Base-by-base conservation (phyloP, 345 rosid species). In the Populus davidiana region DNA sequence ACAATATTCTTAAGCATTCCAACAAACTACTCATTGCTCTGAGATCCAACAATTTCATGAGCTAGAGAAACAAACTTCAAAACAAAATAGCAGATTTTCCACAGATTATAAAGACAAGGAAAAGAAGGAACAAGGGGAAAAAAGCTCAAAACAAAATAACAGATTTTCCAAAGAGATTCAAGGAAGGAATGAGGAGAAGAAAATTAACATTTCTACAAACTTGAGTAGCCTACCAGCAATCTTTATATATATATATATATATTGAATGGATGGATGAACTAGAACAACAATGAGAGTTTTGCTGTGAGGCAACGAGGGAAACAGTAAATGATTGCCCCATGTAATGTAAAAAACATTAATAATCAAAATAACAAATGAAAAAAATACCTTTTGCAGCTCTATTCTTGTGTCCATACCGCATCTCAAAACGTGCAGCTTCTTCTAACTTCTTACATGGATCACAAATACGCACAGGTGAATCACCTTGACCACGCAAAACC, bases 381-480 rank as follows among this genome's bases (percentile, higher is more conserved):
- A 25, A 8, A 31, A 39, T 81, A 92, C 99, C 97, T 91, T 81
- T 90, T 0, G 82, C 83, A 52, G 85, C 72, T 88, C 91, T 85
- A 75, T 49, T 85, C 80, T 79, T 90, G 84, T 90, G 70, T 49
- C 97, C 92, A 67, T 89, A 88, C 8, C 97, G 93, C 83, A 89
- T 71, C 90, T 96, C 98, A 78, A 92, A 92, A 17, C 97, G 91
- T 0, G 95, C 97, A 1, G 97, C 97, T 88, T 93, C 98, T 84
- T 93, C 97, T 39, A 94, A 82, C 63, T 81, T 88, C 83, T 92
- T 94, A 87, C 98, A 96, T 2, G 99, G 97, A 54, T 94, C 98
- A 75, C 98, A 94, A 67, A 90, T 89, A 49, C 98, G 94, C 59
- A 96, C 98, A 33, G 98, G 91, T 0, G 93, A 80, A 83, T 96